Base-by-base conservation (phyloP, 305 asterid species). In the Andrographis paniculata region DNA sequence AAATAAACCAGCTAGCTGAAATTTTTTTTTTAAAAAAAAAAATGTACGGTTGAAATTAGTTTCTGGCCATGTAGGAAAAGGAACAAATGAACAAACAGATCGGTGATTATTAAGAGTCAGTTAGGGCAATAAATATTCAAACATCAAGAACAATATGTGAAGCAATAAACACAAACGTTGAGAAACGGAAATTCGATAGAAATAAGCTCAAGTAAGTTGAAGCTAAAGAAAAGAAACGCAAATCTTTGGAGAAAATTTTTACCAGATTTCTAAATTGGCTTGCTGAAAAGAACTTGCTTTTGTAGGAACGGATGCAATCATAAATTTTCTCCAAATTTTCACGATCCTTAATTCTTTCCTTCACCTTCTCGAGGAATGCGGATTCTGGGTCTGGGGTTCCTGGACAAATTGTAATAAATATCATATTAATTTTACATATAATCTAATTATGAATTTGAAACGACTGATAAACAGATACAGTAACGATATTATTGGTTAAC, bases 301-400 rank as follows among this genome's bases (percentile, higher is more conserved):
- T 59, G 56, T 71, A 87, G 52, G 79, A 70, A 59, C 73, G 77
- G 50, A 83, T 72, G 61, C 95, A 87, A 74, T 75, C 93, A 71
- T 71, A 63, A 69, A 87, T 65, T 59, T 79, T 82, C 58, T 70
- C 73, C 56, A 61, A 77, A 52, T 58, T 63, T 55, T 67, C 89
- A 69, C 84, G 63, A 52, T 69, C 78, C 50, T 60, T 76, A 52
- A 87, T 58, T 61, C 79, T 73, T 66, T 79, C 95, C 72, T 71
- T 82, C 69, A 92, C 79, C 70, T 79, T 82, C 63, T 79, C 86
- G 47, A 68, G 67, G 61, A 83, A 75, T 61, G 71, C 64, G 58
- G 74, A 50, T 47, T 66, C 79, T 40, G 72, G 79, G 50, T 70
- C 84, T 52, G 50, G 82, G 69, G 71, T 53, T 67, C 83, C 96